Percentiles rank a stretch among this genome's conserved stretches.
Conservation (phyloP, 495 filamentous ascomycete genomes). For the Oleoguttula mirabilis region DNA sequence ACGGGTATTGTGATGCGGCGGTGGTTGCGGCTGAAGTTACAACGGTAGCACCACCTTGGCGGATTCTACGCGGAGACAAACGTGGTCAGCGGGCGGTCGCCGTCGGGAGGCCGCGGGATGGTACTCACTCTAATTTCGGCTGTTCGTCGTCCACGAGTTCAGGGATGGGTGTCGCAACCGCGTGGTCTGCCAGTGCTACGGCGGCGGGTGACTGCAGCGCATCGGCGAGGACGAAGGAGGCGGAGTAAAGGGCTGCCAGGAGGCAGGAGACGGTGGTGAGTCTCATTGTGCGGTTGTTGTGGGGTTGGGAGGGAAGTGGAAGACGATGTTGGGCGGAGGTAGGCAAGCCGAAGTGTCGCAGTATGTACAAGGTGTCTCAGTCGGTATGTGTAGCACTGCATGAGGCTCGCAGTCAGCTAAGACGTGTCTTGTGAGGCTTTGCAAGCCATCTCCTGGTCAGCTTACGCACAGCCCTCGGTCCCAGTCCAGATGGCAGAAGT, state of each 20-base stretch:
- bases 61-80: not conserved
- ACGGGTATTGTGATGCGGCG: slow-evolving; percentile 1
- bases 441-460: too few relatives aligned
- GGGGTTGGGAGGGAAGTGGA: too few relatives aligned
- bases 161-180: not conserved
- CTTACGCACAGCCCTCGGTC: too few relatives aligned
- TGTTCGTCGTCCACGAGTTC: not conserved
- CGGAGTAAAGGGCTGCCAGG: slow-evolving; percentile 8
- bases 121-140: not conserved
- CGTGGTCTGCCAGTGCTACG: too few relatives aligned
- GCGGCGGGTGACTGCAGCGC: not conserved
- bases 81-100: not conserved
- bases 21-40: not conserved
- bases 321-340: too few relatives aligned
- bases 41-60: slow-evolving; percentile 9
- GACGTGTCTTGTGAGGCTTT: too few relatives aligned
- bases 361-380: too few relatives aligned
- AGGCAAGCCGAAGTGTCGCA: too few relatives aligned
- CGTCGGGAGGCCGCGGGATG: not conserved
- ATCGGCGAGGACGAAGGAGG: not conserved
- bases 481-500: too few relatives aligned
- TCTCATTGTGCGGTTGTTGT: not conserved
- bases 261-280: slow-evolving; percentile 2
- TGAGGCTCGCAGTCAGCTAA: too few relatives aligned
- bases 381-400: too few relatives aligned